Evolutionary conservation across 2,329 filamentous ascomycete species (phyloP).

Genomic region (Colletotrichum tropicicola): DNA sequence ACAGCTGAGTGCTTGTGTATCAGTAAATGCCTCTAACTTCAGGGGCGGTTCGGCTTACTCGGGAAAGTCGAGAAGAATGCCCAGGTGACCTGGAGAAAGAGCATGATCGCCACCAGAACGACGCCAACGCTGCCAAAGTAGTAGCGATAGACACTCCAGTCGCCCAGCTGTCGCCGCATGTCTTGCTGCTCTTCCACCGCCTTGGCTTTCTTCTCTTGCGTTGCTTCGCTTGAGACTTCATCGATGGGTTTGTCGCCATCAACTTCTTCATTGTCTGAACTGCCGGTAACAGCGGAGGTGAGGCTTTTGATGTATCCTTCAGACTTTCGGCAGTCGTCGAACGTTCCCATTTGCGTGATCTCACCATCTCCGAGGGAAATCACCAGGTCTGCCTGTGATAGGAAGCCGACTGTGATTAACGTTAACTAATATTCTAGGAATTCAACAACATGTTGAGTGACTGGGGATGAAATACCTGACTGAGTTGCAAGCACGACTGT

Average conservation of each 20-base stretch:
- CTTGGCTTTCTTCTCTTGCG: background rate
- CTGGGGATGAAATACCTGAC: constrained; percentile 33
- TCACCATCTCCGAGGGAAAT: constrained; percentile 42
- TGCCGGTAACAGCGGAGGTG: constrained; percentile 2
- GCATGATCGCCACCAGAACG: constrained; percentile 25
- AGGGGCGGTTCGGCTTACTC: constrained; percentile 1
- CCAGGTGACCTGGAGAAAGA: constrained; percentile 31
- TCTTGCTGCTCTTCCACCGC: constrained; percentile 2
- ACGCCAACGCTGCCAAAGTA: constrained; percentile 33
- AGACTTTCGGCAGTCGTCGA: constrained; percentile 40
- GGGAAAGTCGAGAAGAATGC: constrained; percentile 35
- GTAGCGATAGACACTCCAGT: constrained; percentile 39
- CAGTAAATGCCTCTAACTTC: background rate
- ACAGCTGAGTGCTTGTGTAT: constrained; percentile 28
- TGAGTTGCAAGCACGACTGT: constrained; percentile 50
- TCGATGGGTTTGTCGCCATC: background rate
- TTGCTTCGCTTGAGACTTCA: background rate
- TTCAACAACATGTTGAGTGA: too few relatives aligned
- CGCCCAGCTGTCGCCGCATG: constrained; percentile 36
- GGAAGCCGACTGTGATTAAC: constrained; percentile 12
- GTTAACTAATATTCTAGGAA: background rate
- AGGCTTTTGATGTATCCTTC: constrained; percentile 44
- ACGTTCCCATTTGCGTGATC: constrained; percentile 45
- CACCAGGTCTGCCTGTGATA: constrained; percentile 46
- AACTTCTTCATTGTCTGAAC: too few relatives aligned